Evolutionary conservation across 768 basidiomycete species (phyloP).

Genomic region (Psilocybe subaeruginosa): DNA sequence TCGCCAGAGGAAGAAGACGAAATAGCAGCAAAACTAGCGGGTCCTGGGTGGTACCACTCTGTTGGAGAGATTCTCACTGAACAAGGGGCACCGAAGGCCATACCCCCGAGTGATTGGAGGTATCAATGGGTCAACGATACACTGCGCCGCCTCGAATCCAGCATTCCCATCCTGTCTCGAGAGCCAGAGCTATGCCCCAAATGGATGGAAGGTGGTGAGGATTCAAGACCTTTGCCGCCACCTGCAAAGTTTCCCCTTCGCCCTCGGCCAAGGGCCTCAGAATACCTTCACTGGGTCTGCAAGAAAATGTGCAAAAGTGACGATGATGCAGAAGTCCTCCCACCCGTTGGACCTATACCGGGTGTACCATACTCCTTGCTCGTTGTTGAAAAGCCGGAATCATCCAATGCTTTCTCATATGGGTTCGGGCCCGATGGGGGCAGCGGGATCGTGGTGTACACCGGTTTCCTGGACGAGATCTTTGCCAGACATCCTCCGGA

Average conservation of each 20-base stretch:
- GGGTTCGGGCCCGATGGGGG: slow-evolving; percentile 92
- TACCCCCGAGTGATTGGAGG: slow-evolving; percentile 86
- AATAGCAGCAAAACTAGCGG: slow-evolving; percentile 81
- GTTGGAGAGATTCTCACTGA: slow-evolving; percentile 77
- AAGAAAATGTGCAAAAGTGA: slow-evolving; percentile 48
- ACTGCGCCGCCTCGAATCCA: slow-evolving; percentile 74
- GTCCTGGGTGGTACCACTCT: slow-evolving; percentile 84
- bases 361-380: slow-evolving; percentile 92
- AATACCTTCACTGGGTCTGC: slow-evolving; percentile 63
- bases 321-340: slow-evolving; percentile 25
- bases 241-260: slow-evolving; percentile 80
- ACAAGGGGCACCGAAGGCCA: slow-evolving; percentile 61
- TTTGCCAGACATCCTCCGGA: slow-evolving; percentile 49
- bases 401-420: slow-evolving; percentile 92
- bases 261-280: slow-evolving; percentile 81
- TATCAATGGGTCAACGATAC: slow-evolving; percentile 85
- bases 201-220: slow-evolving; percentile 55
- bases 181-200: slow-evolving; percentile 57
- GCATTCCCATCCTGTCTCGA: slow-evolving; percentile 66
- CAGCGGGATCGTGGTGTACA: slow-evolving; percentile 93
- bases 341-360: slow-evolving; percentile 55
- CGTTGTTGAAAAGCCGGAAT: slow-evolving; percentile 83
- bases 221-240: slow-evolving; percentile 71
- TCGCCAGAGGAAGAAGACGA: slow-evolving; percentile 94
- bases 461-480: slow-evolving; percentile 90